Conservation (phyloP, 371 early-diverging fungal genomes). For the Apophysomyces variabilis region DNA sequence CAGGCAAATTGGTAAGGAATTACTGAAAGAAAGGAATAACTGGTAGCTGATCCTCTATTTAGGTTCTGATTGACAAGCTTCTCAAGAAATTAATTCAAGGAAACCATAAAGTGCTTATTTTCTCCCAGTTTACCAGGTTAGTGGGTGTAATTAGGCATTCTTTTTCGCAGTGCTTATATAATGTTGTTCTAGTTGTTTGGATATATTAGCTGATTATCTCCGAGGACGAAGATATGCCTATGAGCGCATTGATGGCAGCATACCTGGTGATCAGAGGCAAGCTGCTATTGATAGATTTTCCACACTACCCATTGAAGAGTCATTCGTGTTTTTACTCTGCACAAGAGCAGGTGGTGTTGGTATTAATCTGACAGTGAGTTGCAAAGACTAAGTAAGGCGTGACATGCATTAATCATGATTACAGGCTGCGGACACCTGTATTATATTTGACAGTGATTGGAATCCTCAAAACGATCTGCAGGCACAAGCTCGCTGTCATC, state of each 20-base stretch:
- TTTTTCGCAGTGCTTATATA: background rate
- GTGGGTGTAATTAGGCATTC: background rate
- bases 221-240: constrained; percentile 74
- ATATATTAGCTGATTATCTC: constrained; percentile 92
- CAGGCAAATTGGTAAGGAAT: constrained; percentile 77
- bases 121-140: constrained; percentile 89
- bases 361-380: constrained; percentile 79
- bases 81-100: constrained; percentile 78
- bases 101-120: constrained; percentile 94
- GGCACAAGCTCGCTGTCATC: constrained; percentile 93
- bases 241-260: constrained; percentile 92
- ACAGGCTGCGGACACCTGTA: constrained; percentile 91
- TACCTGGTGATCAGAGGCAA: constrained; percentile 89
- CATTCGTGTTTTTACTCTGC: constrained; percentile 87
- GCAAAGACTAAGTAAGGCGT: background rate
- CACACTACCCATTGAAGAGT: constrained; percentile 66
- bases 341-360: constrained; percentile 96
- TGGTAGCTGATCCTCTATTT: background rate
- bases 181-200: constrained; percentile 54
- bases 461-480: constrained; percentile 98
- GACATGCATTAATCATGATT: background rate
- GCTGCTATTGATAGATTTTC: constrained; percentile 96
- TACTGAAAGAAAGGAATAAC: background rate
- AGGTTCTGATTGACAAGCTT: constrained; percentile 84
- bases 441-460: constrained; percentile 97